Percentiles rank a stretch among this genome's conserved stretches.
These are phyloP conservation scores for Plasmodium malariae DNA, from an alignment of 169 alveolate genomes.

Conservation along the genomic window DNA sequence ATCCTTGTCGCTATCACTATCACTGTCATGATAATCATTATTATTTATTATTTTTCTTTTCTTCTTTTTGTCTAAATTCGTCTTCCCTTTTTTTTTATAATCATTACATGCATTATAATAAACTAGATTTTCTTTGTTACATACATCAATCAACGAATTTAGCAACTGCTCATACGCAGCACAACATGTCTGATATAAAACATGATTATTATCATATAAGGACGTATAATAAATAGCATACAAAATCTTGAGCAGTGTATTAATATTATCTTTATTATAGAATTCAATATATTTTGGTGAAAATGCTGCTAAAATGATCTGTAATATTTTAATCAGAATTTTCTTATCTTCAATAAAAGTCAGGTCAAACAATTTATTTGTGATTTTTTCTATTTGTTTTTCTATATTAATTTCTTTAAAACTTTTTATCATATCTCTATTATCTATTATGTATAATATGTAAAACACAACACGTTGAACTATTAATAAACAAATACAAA, in stretches of 20 bases:
- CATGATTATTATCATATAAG: conserved; percentile 33
- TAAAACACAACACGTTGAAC: conserved; percentile 47
- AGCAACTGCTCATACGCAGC: conserved; percentile 64
- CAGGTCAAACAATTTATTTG: conserved; percentile 63
- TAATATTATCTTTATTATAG: conserved; percentile 45
- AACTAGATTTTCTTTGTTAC: conserved; percentile 29
- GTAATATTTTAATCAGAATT: conserved; percentile 59
- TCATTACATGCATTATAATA: not conserved
- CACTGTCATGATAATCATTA: not conserved
- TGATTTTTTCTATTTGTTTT: conserved; percentile 57
- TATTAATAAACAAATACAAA: conserved; percentile 16
- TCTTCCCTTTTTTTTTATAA: not conserved
- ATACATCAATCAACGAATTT: conserved; percentile 64
- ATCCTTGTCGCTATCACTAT: not conserved
- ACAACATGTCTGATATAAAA: conserved; percentile 71
- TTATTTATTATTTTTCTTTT: conserved; percentile 3
- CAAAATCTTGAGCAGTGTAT: conserved; percentile 53
- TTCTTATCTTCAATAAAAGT: conserved; percentile 56
- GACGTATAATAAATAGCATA: conserved; percentile 71
- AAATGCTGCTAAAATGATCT: conserved; percentile 62
- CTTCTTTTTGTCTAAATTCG: not conserved
- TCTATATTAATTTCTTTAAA: conserved; percentile 47
- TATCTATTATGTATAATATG: conserved; percentile 59
- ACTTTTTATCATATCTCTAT: conserved; percentile 32
- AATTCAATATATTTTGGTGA: conserved; percentile 56